These are phyloP conservation scores for Fusarium zealandicum DNA, from an alignment of 2,329 filamentous ascomycete species.

Conservation along the genomic window DNA sequence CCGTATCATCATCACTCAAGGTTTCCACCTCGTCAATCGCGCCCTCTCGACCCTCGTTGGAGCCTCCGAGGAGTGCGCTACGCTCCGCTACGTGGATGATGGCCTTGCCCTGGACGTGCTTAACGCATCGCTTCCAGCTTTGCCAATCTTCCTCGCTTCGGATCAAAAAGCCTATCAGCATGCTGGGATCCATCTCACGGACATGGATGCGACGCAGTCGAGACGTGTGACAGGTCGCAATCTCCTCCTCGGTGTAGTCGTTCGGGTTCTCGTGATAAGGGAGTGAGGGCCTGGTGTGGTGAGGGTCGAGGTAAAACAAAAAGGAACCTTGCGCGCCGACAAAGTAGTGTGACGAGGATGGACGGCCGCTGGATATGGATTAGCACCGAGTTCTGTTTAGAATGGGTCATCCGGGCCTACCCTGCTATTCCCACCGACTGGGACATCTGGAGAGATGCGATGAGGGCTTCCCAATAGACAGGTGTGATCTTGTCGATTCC, in stretches of 20 bases:
- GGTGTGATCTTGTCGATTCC: conserved; percentile 95
- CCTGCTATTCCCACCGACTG: conserved; percentile 97
- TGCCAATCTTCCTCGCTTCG: conserved; percentile 82
- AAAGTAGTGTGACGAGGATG: conserved; percentile 80
- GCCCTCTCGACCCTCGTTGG: conserved; percentile 66
- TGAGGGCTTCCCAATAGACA: conserved; percentile 94
- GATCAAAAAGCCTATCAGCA: conserved; percentile 94
- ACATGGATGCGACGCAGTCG: conserved; percentile 83
- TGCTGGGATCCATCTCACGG: conserved; percentile 95
- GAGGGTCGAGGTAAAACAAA: conserved; percentile 95
- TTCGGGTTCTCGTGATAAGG: conserved; percentile 64
- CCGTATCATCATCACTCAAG: conserved; percentile 75
- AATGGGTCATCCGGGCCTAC: conserved; percentile 57
- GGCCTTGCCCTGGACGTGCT: conserved; percentile 78
- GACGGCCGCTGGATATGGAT: conserved; percentile 72
- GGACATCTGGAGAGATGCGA: conserved; percentile 80
- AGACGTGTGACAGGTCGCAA: conserved; percentile 86
- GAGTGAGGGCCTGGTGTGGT: conserved; percentile 80
- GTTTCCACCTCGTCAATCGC: conserved; percentile 91
- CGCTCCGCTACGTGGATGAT: conserved; percentile 84
- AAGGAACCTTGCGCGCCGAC: conserved; percentile 70
- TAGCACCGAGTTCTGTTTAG: conserved; percentile 3
- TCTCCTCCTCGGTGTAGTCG: conserved; percentile 73
- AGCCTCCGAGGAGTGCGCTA: conserved; percentile 64
- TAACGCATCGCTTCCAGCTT: conserved; percentile 79